Evolutionary conservation across 345 rosid species (phyloP).

Genomic region (Pseudoturritis turrita): DNA sequence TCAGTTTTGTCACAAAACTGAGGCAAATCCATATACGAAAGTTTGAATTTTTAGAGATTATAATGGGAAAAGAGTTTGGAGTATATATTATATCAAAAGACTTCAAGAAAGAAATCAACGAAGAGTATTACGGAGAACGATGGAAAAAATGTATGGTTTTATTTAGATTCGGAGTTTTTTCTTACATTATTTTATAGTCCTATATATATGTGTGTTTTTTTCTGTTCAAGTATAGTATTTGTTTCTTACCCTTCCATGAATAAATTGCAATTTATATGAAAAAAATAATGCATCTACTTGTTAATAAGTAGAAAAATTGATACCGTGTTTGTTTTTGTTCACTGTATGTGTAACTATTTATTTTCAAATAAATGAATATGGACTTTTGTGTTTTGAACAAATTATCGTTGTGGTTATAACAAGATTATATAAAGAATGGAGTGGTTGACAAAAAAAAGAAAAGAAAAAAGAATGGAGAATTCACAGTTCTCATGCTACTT

Average conservation of each 20-base stretch:
- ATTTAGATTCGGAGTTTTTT: background rate
- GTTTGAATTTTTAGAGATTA: background rate
- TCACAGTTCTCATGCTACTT: no score
- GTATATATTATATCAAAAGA: background rate
- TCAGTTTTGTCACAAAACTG: constrained; percentile 17
- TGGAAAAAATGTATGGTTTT: background rate
- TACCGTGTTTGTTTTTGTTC: no score
- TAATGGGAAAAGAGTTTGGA: background rate
- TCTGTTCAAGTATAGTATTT: background rate
- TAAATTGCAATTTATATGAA: background rate
- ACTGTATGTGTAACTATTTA: no score
- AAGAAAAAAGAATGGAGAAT: no score
- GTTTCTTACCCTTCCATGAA: background rate
- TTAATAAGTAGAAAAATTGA: no score
- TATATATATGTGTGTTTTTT: background rate
- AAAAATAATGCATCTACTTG: no score
- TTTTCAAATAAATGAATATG: no score
- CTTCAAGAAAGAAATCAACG: background rate
- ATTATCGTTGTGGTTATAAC: no score
- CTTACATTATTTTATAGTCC: background rate
- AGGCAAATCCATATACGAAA: constrained; percentile 23
- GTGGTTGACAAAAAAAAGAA: no score
- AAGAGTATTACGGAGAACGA: background rate
- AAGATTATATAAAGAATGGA: no score
- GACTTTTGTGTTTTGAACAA: no score